Percentiles rank a stretch among this genome's conserved stretches.
phyloP scores from a whole-genome alignment of 805 yeast species.

The Cyberlindnera galapagoensis region DNA sequence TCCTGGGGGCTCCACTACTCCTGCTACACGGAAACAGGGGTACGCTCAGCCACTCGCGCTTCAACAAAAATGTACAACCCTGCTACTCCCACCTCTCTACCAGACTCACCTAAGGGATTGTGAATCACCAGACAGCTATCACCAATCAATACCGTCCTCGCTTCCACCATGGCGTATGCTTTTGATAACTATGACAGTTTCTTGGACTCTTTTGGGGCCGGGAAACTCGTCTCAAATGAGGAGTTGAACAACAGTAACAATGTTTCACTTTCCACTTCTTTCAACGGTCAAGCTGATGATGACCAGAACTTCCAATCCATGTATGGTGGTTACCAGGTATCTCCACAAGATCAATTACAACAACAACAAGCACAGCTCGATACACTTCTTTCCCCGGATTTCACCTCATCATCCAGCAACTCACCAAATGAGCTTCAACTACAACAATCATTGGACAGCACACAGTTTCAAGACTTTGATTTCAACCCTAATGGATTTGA shows the following conservation, averaged over 20 bases:
- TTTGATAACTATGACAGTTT: constrained; percentile 28
- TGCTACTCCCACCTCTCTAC: no score
- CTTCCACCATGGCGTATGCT: constrained; percentile 20
- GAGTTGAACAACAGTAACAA: constrained; percentile 13
- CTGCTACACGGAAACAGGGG: no score
- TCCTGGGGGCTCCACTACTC: no score
- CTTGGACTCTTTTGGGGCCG: constrained; percentile 20
- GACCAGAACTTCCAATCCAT: constrained; percentile 3
- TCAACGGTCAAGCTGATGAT: constrained; percentile 10
- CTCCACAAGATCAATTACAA: constrained; percentile 3
- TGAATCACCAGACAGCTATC: no score
- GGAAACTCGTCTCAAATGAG: constrained; percentile 6
- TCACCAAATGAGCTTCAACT: constrained; percentile 12
- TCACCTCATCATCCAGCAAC: constrained; percentile 11
- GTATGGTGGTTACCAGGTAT: constrained; percentile 2
- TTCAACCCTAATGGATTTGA: constrained; percentile 1
- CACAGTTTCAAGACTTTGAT: constrained; percentile 6
- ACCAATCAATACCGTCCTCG: no score
- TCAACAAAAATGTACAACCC: no score
- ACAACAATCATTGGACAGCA: neutral
- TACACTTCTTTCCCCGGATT: constrained; percentile 11
- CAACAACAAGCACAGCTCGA: constrained; percentile 4
- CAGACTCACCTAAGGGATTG: no score
- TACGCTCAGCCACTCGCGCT: no score
- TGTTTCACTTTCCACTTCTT: constrained; percentile 11